Base-by-base conservation (phyloP, 2,329 filamentous ascomycete genomes). In the Fusarium piperis region DNA sequence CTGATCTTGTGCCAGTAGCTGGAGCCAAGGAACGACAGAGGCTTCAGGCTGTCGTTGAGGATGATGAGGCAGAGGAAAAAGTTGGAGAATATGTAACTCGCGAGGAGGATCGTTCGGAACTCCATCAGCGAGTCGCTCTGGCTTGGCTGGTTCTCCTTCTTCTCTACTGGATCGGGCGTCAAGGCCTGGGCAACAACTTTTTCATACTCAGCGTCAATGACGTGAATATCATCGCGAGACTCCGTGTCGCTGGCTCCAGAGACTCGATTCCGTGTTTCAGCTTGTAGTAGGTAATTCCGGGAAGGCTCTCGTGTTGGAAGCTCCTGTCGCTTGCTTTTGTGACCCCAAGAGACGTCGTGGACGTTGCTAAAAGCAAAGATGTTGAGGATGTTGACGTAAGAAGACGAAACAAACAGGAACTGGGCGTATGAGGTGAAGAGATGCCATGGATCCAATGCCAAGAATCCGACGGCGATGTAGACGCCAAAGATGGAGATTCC, bases 351-450 rank as follows among this genome's bases (percentile, higher is more conserved):
- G 0, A 65, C 52, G 33, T 65, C 63, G 3, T 65, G 63, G 1
- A 55, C 56, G 9, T 65, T 65, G 11, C 63, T 65, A 12, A 65
- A 65, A 1, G 60, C 63, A 1, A 58, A 64, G 0, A 65, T 65
- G 1, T 64, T 65, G 11, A 65, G 63, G 3, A 65, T 64, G 1
- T 64, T 65, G 15, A 65, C 33, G 2, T 65, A 65, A 1, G 63
- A 58, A 0, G 63, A 65, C 5, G 63, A 65, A 1, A 65, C 36
- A 0, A 65, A 65, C 0, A 65, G 52, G 0, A 65, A 64, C 3
- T 65, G 60, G 0, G 63, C 63, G 10, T 58, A 65, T 0, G 63
- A 65, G 0, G 60, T 65, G 2, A 65, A 12, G 0, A 65, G 60
- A 4, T 65, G 63, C 28, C 30, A 64, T 0, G 63, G 63, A 0